A percentile compares a stretch with the other conserved stretches of the same genome.
These are phyloP conservation scores for Mrakia hoshinonis DNA, from an alignment of 768 basidiomycete species.

Conservation along the genomic window DNA sequence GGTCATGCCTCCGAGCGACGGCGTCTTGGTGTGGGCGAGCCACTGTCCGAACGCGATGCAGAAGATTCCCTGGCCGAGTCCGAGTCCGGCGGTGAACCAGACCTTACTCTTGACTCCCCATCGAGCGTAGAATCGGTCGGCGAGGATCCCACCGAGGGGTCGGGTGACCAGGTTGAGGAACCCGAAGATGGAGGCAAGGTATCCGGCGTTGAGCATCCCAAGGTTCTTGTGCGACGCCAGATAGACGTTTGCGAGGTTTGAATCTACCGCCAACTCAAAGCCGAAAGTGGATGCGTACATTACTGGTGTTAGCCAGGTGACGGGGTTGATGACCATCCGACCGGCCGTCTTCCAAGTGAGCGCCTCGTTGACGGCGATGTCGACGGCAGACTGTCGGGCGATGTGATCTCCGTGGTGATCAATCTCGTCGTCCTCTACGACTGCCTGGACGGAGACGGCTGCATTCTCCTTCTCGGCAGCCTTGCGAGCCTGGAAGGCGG, in stretches of 20 bases:
- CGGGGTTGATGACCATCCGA: slow-evolving; percentile 43
- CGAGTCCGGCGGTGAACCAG: slow-evolving; percentile 45
- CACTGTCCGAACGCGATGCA: slow-evolving; percentile 45
- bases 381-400: slow-evolving; percentile 36
- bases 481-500: slow-evolving; percentile 34
- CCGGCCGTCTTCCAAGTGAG: slow-evolving; percentile 42
- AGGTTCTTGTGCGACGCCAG: slow-evolving; percentile 43
- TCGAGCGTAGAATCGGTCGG: not conserved
- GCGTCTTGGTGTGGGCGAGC: not conserved
- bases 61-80: slow-evolving; percentile 46
- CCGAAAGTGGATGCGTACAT: slow-evolving; percentile 55
- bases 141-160: slow-evolving; percentile 38
- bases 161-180: slow-evolving; percentile 51
- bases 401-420: slow-evolving; percentile 11
- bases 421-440: slow-evolving; percentile 25
- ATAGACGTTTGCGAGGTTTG: slow-evolving; percentile 48
- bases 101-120: slow-evolving; percentile 45
- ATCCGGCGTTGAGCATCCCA: slow-evolving; percentile 50
- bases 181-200: slow-evolving; percentile 39
- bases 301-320: slow-evolving; percentile 53
- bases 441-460: slow-evolving; percentile 30
- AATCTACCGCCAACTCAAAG: slow-evolving; percentile 53
- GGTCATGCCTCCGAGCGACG: slow-evolving; percentile 30
- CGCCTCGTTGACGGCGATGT: slow-evolving; percentile 47
- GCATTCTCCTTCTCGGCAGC: slow-evolving; percentile 34